Conservation (phyloP, 345 rosid genomes). For the Hypericum androsaemum region DNA sequence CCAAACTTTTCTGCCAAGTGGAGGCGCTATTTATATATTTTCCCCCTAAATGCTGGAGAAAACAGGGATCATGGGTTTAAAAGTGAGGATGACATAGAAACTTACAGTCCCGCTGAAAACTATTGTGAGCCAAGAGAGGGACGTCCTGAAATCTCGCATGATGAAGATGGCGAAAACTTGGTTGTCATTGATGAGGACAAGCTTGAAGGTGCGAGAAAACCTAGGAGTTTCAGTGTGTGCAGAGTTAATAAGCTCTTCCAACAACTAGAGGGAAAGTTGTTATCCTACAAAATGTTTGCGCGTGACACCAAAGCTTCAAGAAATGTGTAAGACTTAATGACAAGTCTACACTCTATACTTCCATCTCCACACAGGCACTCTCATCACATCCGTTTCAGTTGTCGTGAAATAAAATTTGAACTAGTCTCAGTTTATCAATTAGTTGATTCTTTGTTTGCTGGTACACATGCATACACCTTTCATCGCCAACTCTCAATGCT, state of each 20-base stretch:
- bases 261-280: conserved; percentile 68
- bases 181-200: conserved; percentile 18
- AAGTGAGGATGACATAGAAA: conserved; percentile 20
- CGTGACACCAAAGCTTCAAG: conserved; percentile 93
- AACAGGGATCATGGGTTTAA: conserved; percentile 22
- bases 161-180: conserved; percentile 22
- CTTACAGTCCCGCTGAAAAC: conserved; percentile 16
- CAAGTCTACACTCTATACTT: not conserved
- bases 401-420: too few species aligned
- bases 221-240: conserved; percentile 42
- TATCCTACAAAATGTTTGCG: conserved; percentile 83
- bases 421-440: not conserved
- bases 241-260: conserved; percentile 65
- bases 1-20: conserved; percentile 96
- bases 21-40: conserved; percentile 83
- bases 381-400: too few species aligned
- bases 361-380: not conserved
- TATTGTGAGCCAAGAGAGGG: conserved; percentile 21
- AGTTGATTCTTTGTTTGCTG: not conserved
- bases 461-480: too few species aligned
- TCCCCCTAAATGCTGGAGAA: conserved; percentile 59
- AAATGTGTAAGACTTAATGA: conserved; percentile 48
- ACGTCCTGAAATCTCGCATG: conserved; percentile 17
- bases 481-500: too few species aligned
- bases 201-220: conserved; percentile 37